Conservation (phyloP, 1,284 basidiomycete species). For the Ganoderma lingzhi region DNA sequence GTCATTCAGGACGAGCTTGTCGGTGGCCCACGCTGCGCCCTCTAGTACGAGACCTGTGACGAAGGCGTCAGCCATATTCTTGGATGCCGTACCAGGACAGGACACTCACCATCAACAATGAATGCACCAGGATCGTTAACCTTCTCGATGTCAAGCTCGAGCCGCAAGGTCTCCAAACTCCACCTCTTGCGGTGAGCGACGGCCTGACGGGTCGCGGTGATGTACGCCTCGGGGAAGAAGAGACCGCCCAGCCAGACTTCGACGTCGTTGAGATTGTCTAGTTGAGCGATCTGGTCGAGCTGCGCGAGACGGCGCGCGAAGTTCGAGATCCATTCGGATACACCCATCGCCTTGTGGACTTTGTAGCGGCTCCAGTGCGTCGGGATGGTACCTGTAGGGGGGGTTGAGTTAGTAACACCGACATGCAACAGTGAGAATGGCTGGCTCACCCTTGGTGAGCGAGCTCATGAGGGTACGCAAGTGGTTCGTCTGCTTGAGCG, state of each 20-base stretch:
- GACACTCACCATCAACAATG: constrained; percentile 80
- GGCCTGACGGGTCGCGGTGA: constrained; percentile 93
- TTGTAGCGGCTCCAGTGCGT: constrained; percentile 91
- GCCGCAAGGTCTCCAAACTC: constrained; percentile 89
- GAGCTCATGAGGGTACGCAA: constrained; percentile 87
- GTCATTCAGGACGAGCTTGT: constrained; percentile 80
- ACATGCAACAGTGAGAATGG: neutral
- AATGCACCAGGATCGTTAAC: constrained; percentile 81
- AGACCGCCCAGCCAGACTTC: constrained; percentile 92
- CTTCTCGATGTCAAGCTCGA: constrained; percentile 83
- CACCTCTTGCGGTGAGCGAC: constrained; percentile 91
- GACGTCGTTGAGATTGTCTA: constrained; percentile 74
- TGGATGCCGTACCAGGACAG: neutral
- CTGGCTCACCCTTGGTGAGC: constrained; percentile 80
- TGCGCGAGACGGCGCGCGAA: constrained; percentile 82
- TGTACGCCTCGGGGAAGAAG: constrained; percentile 95
- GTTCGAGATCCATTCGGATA: constrained; percentile 88
- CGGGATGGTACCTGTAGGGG: constrained; percentile 79
- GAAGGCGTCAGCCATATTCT: constrained; percentile 11
- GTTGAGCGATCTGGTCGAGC: constrained; percentile 76
- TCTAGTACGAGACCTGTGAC: constrained; percentile 81
- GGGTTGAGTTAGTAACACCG: neutral
- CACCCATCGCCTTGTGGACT: constrained; percentile 81
- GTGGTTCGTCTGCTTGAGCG: constrained; percentile 94
- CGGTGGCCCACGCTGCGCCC: constrained; percentile 80